Percentiles rank a stretch among this genome's conserved stretches.
phyloP scores from a whole-genome alignment of 2,329 filamentous ascomycete species.

The Allantophomopsis cytisporea region DNA sequence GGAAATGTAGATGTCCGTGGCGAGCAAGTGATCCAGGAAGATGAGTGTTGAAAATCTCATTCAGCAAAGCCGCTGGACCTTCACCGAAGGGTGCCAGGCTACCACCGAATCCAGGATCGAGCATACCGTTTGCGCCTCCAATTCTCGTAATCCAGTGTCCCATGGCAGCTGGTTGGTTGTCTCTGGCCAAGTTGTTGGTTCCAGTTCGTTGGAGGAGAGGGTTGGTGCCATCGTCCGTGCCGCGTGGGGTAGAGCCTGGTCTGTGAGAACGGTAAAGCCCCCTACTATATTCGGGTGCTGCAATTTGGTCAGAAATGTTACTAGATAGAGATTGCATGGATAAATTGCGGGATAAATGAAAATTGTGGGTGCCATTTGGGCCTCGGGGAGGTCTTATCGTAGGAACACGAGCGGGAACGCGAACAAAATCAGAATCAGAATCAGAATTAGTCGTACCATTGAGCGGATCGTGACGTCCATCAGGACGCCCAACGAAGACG shows the following conservation, averaged over 20 bases:
- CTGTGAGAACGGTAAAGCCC: slow-evolving; percentile 36
- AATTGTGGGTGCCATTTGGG: background rate
- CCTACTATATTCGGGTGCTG: slow-evolving; percentile 17
- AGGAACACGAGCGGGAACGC: no score
- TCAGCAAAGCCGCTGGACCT: slow-evolving; percentile 13
- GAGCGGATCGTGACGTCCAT: no score
- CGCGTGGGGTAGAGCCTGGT: slow-evolving; percentile 32
- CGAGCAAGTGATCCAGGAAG: slow-evolving; percentile 19
- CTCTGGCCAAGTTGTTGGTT: slow-evolving; percentile 23
- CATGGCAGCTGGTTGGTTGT: slow-evolving; percentile 31
- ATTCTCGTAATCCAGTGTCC: slow-evolving; percentile 36
- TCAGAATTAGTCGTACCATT: no score
- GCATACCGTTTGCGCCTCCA: slow-evolving; percentile 20
- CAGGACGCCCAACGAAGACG: slow-evolving; percentile 28
- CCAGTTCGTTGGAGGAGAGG: slow-evolving; percentile 62
- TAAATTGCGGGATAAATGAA: background rate
- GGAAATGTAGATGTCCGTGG: slow-evolving; percentile 42
- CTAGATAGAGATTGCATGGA: background rate
- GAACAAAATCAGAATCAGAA: no score
- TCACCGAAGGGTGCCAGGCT: slow-evolving; percentile 14
- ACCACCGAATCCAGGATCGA: slow-evolving; percentile 17
- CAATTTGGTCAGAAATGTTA: slow-evolving; percentile 17
- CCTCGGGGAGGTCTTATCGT: no score
- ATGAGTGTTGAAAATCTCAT: slow-evolving; percentile 18
- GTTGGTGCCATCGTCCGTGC: slow-evolving; percentile 71